Conservation (phyloP, 352 stramenopile genomes). For the Globisporangium irregulare region DNA sequence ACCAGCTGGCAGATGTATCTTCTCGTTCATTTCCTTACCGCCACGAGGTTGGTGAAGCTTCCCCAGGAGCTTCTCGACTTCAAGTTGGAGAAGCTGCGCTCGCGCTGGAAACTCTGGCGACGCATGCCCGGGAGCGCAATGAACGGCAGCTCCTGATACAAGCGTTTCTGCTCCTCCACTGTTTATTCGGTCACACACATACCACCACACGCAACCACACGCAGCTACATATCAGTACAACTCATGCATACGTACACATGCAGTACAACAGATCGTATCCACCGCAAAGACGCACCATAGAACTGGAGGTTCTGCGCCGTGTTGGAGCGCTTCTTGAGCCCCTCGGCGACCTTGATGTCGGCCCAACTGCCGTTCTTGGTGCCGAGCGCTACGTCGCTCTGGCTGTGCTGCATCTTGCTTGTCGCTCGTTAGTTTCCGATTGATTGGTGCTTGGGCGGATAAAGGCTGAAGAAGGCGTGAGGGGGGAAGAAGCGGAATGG, state of each 20-base stretch:
- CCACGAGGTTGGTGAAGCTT: slow-evolving; percentile 50
- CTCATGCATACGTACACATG: not conserved
- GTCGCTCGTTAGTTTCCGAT: not conserved
- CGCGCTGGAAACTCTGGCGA: slow-evolving; percentile 66
- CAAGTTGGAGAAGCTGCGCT: slow-evolving; percentile 68
- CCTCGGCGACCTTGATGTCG: slow-evolving; percentile 63
- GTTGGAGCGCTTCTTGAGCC: slow-evolving; percentile 75
- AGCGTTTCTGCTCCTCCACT: slow-evolving; percentile 70
- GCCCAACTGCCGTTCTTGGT: slow-evolving; percentile 59
- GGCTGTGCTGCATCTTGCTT: slow-evolving; percentile 60
- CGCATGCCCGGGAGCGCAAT: slow-evolving; percentile 69
- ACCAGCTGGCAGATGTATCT: not conserved
- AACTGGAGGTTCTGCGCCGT: slow-evolving; percentile 78
- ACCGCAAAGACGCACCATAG: slow-evolving; percentile 40
- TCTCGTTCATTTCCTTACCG: slow-evolving; percentile 1
- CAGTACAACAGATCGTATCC: not conserved
- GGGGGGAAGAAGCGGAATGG: slow-evolving; percentile 3
- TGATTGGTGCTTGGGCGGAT: not conserved
- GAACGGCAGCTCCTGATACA: slow-evolving; percentile 75
- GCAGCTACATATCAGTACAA: not conserved
- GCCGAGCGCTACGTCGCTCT: slow-evolving; percentile 64
- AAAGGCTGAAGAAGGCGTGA: not conserved
- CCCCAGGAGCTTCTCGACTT: slow-evolving; percentile 59
- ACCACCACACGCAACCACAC: not conserved
- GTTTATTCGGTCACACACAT: not conserved